A percentile compares a stretch with the other conserved stretches of the same genome.
phyloP scores from a whole-genome alignment of 352 stramenopile species.

The Pythium phragmitis region DNA sequence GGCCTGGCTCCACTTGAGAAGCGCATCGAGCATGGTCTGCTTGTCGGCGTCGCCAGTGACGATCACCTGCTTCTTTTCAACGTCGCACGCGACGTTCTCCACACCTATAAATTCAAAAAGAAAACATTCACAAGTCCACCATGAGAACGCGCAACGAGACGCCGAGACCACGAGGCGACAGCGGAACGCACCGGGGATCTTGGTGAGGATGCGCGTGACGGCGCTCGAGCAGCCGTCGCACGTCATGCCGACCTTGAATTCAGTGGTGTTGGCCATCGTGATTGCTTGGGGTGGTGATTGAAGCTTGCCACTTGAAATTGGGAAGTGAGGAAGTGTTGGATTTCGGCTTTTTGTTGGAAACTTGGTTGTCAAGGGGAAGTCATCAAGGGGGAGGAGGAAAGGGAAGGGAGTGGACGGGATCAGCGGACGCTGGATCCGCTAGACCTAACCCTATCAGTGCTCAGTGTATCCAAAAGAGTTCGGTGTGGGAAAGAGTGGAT shows the following conservation, averaged over 20 bases:
- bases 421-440: background rate
- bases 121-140: background rate
- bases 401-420: background rate
- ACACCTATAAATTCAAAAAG: conserved; percentile 45
- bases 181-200: conserved; percentile 72
- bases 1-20: conserved; percentile 88
- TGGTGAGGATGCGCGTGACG: conserved; percentile 88
- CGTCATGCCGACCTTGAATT: conserved; percentile 91
- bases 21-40: conserved; percentile 77
- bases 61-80: conserved; percentile 87
- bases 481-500: background rate
- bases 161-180: background rate
- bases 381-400: background rate
- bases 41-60: conserved; percentile 77
- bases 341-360: background rate
- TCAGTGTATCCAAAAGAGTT: background rate
- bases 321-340: conserved; percentile 14
- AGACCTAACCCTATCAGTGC: background rate
- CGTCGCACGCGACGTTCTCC: conserved; percentile 77
- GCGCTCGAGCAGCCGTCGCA: conserved; percentile 89
- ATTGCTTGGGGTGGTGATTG: background rate
- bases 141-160: conserved; percentile 1
- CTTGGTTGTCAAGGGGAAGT: background rate
- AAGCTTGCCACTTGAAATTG: conserved; percentile 20
- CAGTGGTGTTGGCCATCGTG: conserved; percentile 28